Base-by-base conservation (phyloP, 1,139 yeast species). In the Geotrichum fermentans region DNA sequence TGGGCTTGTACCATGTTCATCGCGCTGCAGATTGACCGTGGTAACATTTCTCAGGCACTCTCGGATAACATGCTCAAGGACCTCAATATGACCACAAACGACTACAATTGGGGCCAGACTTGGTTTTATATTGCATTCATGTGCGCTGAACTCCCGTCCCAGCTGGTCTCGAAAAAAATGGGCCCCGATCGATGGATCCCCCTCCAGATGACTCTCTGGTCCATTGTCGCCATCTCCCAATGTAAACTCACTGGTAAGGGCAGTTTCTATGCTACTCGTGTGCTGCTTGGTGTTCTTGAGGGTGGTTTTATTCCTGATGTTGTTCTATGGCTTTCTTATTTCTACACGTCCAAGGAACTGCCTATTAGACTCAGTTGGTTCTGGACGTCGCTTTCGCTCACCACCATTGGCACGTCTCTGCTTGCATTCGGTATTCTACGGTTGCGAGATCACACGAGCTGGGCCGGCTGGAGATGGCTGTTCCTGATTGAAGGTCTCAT, bases 171-270 rank as follows among this genome's bases (percentile, higher is more conserved):
- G 37, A 77, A 77, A 55, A 67, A 66, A 41, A 50, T 78, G 39
- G 83, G 83, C 1, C 78, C 80, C 3, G 80, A 78, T 56, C 61
- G 71, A 40, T 77, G 79, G 73, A 69, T 79, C 40, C 83, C 82
- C 0, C 58, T 68, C 21, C 80, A 77, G 56, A 72, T 78, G 64
- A 59, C 66, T 2, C 54, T 67, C 1, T 79, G 82, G 82, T 73
- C 78, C 43, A 50, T 75, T 33, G 75, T 78, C 0, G 73, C 80
- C 1, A 64, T 73, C 40, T 57, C 65, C 11, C 82, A 78, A 56
- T 69, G 70, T 28, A 67, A 68, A 14, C 56, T 78, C 40, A 62
- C 58, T 8, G 66, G 65, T 42, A 69, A 62, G 48, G 60, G 66
- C 1, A 61, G 71, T 0, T 78, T 71, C 55, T 69, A 64, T 41